Conservation (phyloP, 768 basidiomycete species). For the Punctularia strigosozonata region DNA sequence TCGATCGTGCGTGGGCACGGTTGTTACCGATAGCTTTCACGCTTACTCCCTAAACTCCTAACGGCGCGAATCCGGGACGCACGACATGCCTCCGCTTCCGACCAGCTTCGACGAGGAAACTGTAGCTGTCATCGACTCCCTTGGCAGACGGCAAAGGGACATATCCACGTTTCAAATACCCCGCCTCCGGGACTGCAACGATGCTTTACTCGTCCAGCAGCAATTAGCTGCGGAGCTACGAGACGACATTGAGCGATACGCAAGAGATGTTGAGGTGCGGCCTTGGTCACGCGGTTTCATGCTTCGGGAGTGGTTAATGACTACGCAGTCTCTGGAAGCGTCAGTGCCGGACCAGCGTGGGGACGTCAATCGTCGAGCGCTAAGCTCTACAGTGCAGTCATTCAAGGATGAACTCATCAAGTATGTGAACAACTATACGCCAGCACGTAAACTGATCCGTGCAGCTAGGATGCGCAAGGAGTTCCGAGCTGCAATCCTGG, state of each 20-base stretch:
- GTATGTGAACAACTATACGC: conserved; percentile 24
- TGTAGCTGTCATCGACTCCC: conserved; percentile 32
- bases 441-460: conserved; percentile 1
- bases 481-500: conserved; percentile 53
- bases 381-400: conserved; percentile 37
- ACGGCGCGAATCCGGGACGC: too few relatives aligned
- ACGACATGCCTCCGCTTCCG: conserved; percentile 68
- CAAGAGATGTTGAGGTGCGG: conserved; percentile 67
- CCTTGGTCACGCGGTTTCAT: not conserved
- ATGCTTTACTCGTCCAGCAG: conserved; percentile 62
- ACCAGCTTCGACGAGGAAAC: conserved; percentile 40
- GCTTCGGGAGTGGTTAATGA: conserved; percentile 3
- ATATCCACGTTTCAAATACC: conserved; percentile 64
- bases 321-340: conserved; percentile 49
- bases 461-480: conserved; percentile 43
- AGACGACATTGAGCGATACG: conserved; percentile 57
- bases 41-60: too few relatives aligned
- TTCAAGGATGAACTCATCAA: conserved; percentile 33
- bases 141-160: conserved; percentile 50
- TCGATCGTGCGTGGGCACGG: too few relatives aligned
- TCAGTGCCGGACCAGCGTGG: conserved; percentile 63
- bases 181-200: conserved; percentile 53
- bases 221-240: conserved; percentile 63
- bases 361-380: conserved; percentile 35
- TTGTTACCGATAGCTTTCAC: too few relatives aligned